Evolutionary conservation across 805 yeast species (phyloP), one percentile per base, ranked within the genome.

Genomic region (Saturnispora kantuleensis): DNA sequence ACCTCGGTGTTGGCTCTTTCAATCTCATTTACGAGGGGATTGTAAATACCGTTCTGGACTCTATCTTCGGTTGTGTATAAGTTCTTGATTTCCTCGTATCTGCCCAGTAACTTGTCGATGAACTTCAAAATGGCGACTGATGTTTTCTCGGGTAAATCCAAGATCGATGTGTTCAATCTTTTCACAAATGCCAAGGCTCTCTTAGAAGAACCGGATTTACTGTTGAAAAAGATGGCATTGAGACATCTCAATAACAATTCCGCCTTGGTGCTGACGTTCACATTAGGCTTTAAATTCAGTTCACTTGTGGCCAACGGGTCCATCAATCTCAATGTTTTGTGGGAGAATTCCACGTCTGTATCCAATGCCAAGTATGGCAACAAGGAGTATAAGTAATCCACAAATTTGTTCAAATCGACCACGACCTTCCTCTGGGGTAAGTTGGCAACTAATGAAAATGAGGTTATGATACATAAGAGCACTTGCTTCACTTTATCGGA

Each of bases 91-190:
- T 80, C 82, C 35, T 86, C 80, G 60, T 80, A 83, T 58, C 83
- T 74, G 42, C 76, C 77, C 59, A 77, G 70, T 47, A 93, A 67
- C 54, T 85, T 84, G 26, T 85, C 93, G 39, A 90, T 57, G 51
- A 90, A 84, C 56, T 84, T 83, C 40, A 88, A 66, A 1, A 81
- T 62, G 1, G 96, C 95, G 52, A 86, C 69, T 2, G 86, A 66
- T 0, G 96, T 79, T 60, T 87, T 87, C 60, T 90, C 97, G 3
- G 97, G 97, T 12, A 87, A 73, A 44, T 87, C 85, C 41, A 84
- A 67, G 38, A 77, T 58, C 12, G 78, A 65, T 56, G 79, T 72
- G 43, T 86, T 81, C 18, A 93, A 60, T 48, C 96, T 68, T 60
- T 93, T 93, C 13, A 87, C 75, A 60, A 90, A 90, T 1, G 96